phyloP scores from a whole-genome alignment of 73 alveolate species.

The Blepharisma stoltei region DNA sequence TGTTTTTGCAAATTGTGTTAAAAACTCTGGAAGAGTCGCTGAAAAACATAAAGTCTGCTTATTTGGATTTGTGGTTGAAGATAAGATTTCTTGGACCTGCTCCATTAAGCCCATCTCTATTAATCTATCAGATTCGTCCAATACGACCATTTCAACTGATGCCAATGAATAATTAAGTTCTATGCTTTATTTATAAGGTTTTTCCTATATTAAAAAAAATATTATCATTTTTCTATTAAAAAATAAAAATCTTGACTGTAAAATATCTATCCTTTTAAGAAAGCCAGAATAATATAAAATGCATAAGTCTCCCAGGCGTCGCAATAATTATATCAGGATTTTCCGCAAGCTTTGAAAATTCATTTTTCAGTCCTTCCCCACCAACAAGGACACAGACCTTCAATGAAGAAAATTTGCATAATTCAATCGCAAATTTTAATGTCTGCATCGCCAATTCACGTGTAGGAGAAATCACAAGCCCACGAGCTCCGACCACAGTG shows the following conservation, averaged over 20 bases:
- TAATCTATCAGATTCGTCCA: conserved; percentile 96
- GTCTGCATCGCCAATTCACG: conserved; percentile 94
- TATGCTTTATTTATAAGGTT: no score
- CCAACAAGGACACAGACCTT: conserved; percentile 88
- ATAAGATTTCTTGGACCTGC: conserved; percentile 67
- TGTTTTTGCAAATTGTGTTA: conserved; percentile 83
- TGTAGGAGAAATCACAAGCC: conserved; percentile 90
- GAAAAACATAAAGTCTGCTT: conserved; percentile 85
- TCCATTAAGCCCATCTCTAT: conserved; percentile 96
- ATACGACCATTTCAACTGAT: conserved; percentile 82
- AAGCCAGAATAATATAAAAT: conserved; percentile 81
- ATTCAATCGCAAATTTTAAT: conserved; percentile 72
- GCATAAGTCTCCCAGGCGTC: conserved; percentile 98
- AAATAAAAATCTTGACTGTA: no score
- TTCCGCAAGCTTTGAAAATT: conserved; percentile 87
- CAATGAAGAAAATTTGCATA: conserved; percentile 81
- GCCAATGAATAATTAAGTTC: conserved; percentile 79
- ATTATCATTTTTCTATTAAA: no score
- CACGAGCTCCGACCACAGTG: conserved; percentile 89
- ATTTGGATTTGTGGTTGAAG: conserved; percentile 62
- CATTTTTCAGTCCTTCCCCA: conserved; percentile 93
- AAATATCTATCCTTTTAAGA: no score
- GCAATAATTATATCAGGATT: conserved; percentile 98
- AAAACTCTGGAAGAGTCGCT: conserved; percentile 93
- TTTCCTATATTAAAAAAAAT: no score